Percentiles rank a stretch among this genome's conserved stretches.
phyloP scores from a whole-genome alignment of 2,329 filamentous ascomycete species.

The Venturia aucupariae region DNA sequence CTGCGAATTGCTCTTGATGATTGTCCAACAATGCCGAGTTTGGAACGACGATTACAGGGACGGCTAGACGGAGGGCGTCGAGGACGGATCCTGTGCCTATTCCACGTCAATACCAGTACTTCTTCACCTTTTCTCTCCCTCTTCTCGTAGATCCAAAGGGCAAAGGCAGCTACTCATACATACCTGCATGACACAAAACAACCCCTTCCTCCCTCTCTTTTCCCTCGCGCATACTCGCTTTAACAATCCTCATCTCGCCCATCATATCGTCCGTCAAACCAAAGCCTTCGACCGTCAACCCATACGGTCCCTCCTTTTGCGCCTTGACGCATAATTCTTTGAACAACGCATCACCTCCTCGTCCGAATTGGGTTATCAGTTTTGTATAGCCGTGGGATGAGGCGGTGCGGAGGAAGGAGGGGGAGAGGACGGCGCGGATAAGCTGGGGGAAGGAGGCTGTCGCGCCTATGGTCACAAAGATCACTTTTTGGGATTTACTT shows the following conservation, averaged over 20 bases:
- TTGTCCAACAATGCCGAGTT: constrained; percentile 78
- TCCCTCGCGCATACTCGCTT: constrained; percentile 26
- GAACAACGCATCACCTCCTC: constrained; percentile 50
- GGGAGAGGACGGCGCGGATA: constrained; percentile 49
- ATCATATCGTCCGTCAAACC: constrained; percentile 16
- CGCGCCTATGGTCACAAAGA: constrained; percentile 86
- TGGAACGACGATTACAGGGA: constrained; percentile 81
- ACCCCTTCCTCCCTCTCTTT: constrained; percentile 50
- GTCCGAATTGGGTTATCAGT: constrained; percentile 73
- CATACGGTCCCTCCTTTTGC: constrained; percentile 8
- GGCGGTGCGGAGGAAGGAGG: constrained; percentile 55
- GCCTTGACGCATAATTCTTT: constrained; percentile 22
- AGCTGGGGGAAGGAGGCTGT: constrained; percentile 75
- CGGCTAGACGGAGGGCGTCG: constrained; percentile 63
- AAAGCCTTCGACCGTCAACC: constrained; percentile 17
- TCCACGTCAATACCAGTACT: not conserved
- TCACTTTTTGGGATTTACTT: constrained; percentile 34
- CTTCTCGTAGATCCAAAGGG: no score
- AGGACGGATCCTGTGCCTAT: constrained; percentile 83
- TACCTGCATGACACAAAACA: constrained; percentile 85
- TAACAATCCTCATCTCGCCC: constrained; percentile 41
- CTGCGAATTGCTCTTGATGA: constrained; percentile 81
- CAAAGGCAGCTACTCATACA: constrained; percentile 18
- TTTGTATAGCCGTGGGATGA: constrained; percentile 54
- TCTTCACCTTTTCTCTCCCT: not conserved